Base-by-base conservation (phyloP, 768 basidiomycete species). In the Boletus rubescentipes region DNA sequence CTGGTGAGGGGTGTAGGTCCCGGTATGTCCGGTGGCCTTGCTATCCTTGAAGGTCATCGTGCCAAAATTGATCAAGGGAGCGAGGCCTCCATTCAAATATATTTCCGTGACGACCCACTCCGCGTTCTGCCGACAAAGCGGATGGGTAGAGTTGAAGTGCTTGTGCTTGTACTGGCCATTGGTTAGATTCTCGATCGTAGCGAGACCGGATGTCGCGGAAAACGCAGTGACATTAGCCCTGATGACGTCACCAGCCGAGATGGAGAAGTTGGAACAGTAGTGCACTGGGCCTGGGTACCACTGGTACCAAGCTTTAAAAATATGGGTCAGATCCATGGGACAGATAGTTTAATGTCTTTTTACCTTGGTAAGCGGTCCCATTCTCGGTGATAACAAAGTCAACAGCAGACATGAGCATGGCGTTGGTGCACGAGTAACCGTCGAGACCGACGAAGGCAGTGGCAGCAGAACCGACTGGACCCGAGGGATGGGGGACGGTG, bases 61-160 rank as follows among this genome's bases (percentile, higher is more conserved):
- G 31, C 53, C 35, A 37, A 60, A 60, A 49, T 60, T 11, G 15
- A 41, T 42, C 35, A 60, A 18, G 1, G 52, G 38, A 34, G 45
- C 37, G 0, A 15, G 18, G 8, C 2, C 4, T 5, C 0, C 0
- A 4, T 14, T 21, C 8, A 21, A 0, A 18, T 0, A 46, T 56
- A 42, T 39, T 43, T 31, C 52, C 59, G n/a, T n/a, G 11, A 56
- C 54, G n/a, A 57, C 47, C 60, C 60, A 61, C 26, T 61, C 60
- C 4, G 54, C 60, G 5, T 49, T 37, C 32, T 46, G 26, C 9
- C 51, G 48, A 18, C 48, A 52, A 8, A 61, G 47, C 2, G 50
- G 31, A 16, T 34, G 2, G 4, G 41, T 9, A 4, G 53, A 47
- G 16, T 23, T 21, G 7, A 36, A 6, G 26, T 2, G 2, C 21